Evolutionary conservation across 176 grass and related monocot genomes (phyloP).

Genomic region (Oryza australiensis): DNA sequence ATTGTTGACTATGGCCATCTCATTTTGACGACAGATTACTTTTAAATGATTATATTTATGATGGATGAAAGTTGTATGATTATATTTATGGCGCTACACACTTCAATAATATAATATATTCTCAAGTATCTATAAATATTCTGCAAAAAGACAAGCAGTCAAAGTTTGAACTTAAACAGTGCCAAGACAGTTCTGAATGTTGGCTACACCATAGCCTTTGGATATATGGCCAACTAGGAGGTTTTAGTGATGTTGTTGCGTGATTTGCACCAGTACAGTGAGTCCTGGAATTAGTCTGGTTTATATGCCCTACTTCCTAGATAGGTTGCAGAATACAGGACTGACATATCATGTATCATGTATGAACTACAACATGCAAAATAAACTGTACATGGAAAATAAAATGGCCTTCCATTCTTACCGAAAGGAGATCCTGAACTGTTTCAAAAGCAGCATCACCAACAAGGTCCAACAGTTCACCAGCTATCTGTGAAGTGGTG

Average conservation of each 20-base stretch:
- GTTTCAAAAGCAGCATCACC: conserved; percentile 87
- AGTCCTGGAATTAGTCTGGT: neutral
- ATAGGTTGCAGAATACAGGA: neutral
- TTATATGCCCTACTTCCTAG: neutral
- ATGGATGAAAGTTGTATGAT: no score
- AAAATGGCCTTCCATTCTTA: conserved; percentile 46
- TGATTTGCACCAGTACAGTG: neutral
- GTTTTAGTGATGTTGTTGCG: neutral
- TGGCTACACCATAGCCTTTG: neutral
- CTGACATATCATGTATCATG: neutral
- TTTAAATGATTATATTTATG: no score
- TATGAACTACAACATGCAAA: conserved; percentile 30
- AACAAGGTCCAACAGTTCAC: conserved; percentile 89
- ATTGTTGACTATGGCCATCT: no score
- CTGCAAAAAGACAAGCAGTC: no score
- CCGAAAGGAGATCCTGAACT: conserved; percentile 80
- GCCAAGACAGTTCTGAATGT: neutral
- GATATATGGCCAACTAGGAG: neutral
- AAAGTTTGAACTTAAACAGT: no score
- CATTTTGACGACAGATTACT: no score
- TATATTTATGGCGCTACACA: no score
- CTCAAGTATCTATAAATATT: no score
- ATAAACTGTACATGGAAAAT: conserved; percentile 4
- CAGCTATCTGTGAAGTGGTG: conserved; percentile 64
- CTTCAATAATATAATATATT: no score